A percentile compares a stretch with the other conserved stretches of the same genome.
These are phyloP conservation scores for Heritiera littoralis DNA, from an alignment of 345 rosid species.

Conservation along the genomic window DNA sequence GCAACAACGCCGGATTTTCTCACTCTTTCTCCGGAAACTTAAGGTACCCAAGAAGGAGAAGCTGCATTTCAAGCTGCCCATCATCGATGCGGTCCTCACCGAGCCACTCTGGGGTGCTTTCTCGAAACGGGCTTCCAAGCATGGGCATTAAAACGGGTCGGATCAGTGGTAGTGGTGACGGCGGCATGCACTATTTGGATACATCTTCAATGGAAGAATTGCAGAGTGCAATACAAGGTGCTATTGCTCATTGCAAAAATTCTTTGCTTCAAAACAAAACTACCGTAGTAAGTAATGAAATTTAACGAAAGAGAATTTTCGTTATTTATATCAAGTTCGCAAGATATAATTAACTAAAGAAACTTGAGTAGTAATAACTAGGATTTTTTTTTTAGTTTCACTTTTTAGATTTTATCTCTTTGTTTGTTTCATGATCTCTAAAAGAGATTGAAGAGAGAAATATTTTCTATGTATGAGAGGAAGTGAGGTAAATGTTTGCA, in stretches of 20 bases:
- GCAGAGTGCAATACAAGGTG: slow-evolving; percentile 92
- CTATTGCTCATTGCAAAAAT: slow-evolving; percentile 88
- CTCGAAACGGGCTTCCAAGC: slow-evolving; percentile 39
- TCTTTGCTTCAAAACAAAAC: slow-evolving; percentile 57
- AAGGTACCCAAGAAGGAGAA: slow-evolving; percentile 64
- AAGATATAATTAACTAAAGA: no score
- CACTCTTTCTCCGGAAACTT: slow-evolving; percentile 89
- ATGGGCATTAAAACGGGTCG: slow-evolving; percentile 20
- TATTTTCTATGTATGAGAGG: background rate
- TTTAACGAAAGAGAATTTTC: slow-evolving; percentile 9
- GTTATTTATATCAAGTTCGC: no score
- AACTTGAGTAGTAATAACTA: background rate
- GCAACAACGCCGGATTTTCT: slow-evolving; percentile 36
- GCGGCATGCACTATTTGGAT: slow-evolving; percentile 32
- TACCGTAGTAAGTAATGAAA: slow-evolving; percentile 46
- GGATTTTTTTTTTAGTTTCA: background rate
- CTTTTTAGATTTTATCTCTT: background rate
- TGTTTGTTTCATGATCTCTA: background rate
- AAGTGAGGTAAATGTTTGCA: background rate
- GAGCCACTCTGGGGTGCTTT: slow-evolving; percentile 79
- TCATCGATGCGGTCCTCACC: slow-evolving; percentile 93
- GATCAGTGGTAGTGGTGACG: background rate
- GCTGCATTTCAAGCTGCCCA: slow-evolving; percentile 76
- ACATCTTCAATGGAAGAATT: slow-evolving; percentile 83
- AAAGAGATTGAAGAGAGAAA: background rate